phyloP scores from a whole-genome alignment of 2,329 filamentous ascomycete genomes.

The Lachnellula subtilissima region DNA sequence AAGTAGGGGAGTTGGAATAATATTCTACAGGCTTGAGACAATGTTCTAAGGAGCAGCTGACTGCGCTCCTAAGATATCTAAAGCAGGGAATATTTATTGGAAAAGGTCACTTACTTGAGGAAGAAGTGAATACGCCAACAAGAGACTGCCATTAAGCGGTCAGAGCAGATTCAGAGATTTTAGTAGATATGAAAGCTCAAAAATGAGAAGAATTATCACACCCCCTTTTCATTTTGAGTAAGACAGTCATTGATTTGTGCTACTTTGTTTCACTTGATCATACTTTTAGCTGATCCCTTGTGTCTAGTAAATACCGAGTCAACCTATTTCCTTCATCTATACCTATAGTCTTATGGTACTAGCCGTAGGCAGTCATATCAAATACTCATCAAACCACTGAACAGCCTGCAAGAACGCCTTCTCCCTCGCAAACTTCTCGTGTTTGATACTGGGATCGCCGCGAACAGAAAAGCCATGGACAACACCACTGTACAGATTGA shows the following conservation, averaged over 20 bases:
- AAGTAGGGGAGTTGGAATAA: too few relatives aligned
- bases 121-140: constrained; percentile 17
- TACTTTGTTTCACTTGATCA: too few relatives aligned
- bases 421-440: constrained; percentile 68
- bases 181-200: too few relatives aligned
- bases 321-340: not conserved
- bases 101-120: constrained; percentile 8
- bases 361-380: constrained; percentile 32
- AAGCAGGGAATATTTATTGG: too few relatives aligned
- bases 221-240: too few relatives aligned
- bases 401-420: constrained; percentile 75
- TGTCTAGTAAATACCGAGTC: not conserved
- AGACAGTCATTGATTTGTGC: too few relatives aligned
- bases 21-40: too few relatives aligned
- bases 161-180: too few relatives aligned
- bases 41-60: too few relatives aligned
- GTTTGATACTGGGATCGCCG: constrained; percentile 50
- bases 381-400: constrained; percentile 66
- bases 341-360: not conserved
- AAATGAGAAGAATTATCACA: too few relatives aligned
- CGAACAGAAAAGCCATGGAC: constrained; percentile 73
- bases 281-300: not conserved
- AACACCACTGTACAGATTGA: constrained; percentile 68
- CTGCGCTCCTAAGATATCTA: too few relatives aligned
- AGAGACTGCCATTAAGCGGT: too few relatives aligned